A percentile compares a stretch with the other conserved stretches of the same genome.
Evolutionary conservation across 257 asterid genomes (phyloP).

Genomic region (Lantana camara): DNA sequence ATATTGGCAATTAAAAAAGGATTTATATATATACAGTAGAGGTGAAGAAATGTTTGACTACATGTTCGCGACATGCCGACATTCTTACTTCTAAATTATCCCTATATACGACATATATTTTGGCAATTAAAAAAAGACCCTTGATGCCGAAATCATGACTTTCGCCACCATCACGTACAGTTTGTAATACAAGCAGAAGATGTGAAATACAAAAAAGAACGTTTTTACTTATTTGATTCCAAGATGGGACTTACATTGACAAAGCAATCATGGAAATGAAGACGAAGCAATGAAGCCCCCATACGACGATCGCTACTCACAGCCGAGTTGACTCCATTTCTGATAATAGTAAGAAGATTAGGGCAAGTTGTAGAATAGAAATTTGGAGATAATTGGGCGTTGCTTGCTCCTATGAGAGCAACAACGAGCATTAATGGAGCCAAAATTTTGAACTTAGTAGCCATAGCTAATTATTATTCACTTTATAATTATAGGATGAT

Average conservation of each 20-base stretch:
- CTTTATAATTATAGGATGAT: neutral
- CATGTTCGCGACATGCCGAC: no score
- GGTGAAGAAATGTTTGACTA: neutral
- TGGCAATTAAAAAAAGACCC: no score
- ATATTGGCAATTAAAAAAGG: no score
- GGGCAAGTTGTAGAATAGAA: constrained; percentile 61
- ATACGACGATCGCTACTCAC: constrained; percentile 45
- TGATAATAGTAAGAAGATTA: constrained; percentile 45
- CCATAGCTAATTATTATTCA: constrained; percentile 19
- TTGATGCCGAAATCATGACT: no score
- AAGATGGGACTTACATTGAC: constrained; percentile 49
- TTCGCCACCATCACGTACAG: no score
- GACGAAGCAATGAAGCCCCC: constrained; percentile 68
- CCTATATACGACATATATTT: no score
- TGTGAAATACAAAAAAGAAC: no score
- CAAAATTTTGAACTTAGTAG: neutral
- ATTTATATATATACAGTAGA: no score
- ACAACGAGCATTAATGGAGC: constrained; percentile 29
- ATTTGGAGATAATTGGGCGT: constrained; percentile 53
- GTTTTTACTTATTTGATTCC: no score
- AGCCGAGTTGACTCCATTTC: constrained; percentile 49
- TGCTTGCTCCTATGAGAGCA: constrained; percentile 36
- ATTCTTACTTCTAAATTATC: no score
- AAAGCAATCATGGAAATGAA: constrained; percentile 62
- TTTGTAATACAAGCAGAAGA: no score